Percentiles rank a stretch among this genome's conserved stretches.
Conservation (phyloP, 208 protist species). For the Leishmania lainsoni region DNA sequence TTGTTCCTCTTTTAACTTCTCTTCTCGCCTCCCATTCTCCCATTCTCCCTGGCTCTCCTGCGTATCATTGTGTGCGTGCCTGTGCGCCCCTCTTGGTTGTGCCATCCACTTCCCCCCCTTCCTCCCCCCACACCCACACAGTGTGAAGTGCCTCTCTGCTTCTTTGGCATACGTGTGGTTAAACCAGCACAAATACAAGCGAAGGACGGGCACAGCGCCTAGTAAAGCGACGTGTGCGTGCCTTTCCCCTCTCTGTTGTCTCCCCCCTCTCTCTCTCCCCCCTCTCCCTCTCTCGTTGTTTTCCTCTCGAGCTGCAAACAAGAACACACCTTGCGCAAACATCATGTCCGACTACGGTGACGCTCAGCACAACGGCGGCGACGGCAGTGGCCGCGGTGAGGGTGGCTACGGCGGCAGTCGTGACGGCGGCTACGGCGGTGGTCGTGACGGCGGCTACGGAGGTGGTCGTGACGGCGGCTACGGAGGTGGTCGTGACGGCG, state of each 20-base stretch:
- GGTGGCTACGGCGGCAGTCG: background rate
- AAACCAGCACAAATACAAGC: background rate
- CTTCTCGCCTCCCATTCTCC: background rate
- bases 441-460: background rate
- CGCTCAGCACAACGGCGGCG: constrained; percentile 12
- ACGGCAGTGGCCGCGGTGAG: background rate
- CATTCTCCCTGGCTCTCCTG: background rate
- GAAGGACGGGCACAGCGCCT: background rate
- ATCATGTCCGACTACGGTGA: constrained; percentile 31
- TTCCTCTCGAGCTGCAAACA: background rate
- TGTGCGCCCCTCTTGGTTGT: background rate
- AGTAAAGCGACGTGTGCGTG: background rate
- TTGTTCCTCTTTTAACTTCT: too few species aligned
- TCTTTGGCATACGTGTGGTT: background rate
- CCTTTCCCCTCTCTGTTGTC: background rate
- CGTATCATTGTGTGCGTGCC: background rate
- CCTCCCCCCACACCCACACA: background rate
- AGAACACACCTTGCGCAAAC: background rate
- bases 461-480: constrained; percentile 16
- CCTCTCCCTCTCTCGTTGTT: background rate
- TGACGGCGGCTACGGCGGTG: background rate
- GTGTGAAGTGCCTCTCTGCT: background rate
- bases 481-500: constrained; percentile 18
- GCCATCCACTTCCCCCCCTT: background rate
- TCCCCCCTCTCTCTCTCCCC: too few species aligned